Percentiles rank a stretch among this genome's conserved stretches.
These are phyloP conservation scores for Rutidosis leptorrhynchoides DNA, from an alignment of 129 eudicot species.

Conservation along the genomic window DNA sequence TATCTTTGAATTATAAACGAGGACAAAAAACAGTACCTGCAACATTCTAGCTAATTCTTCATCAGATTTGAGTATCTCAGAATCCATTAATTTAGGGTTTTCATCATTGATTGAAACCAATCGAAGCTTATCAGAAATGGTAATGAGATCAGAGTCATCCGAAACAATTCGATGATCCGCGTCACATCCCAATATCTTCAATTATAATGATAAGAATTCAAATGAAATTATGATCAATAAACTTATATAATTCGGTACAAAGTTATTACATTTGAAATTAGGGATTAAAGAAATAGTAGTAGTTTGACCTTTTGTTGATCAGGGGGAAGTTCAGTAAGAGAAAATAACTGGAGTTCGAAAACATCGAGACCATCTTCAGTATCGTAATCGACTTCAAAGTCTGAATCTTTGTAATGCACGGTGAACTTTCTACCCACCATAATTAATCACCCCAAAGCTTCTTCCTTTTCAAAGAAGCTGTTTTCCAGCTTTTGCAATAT, in stretches of 20 bases:
- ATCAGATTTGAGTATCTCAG: conserved; percentile 44
- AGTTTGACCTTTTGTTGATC: conserved; percentile 84
- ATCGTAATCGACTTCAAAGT: conserved; percentile 76
- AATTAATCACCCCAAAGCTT: too few species aligned
- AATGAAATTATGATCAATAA: background rate
- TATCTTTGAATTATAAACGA: too few species aligned
- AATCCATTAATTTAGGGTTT: conserved; percentile 23
- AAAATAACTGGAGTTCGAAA: conserved; percentile 74
- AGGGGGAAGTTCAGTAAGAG: conserved; percentile 79
- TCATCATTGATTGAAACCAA: conserved; percentile 51
- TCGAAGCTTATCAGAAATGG: conserved; percentile 54
- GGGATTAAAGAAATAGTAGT: background rate
- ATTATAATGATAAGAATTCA: conserved; percentile 6
- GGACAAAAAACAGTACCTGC: conserved; percentile 59
- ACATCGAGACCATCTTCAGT: conserved; percentile 84
- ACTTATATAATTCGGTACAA: background rate
- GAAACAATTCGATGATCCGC: conserved; percentile 43
- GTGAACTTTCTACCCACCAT: conserved; percentile 71
- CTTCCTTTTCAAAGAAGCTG: too few species aligned
- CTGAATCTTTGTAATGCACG: conserved; percentile 50
- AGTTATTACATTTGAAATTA: background rate
- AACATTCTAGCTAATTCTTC: conserved; percentile 83
- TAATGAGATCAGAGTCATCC: conserved; percentile 64
- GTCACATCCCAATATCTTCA: conserved; percentile 55
- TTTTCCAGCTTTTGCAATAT: too few species aligned